These are phyloP conservation scores for Orbilia javanica DNA, from an alignment of 2,329 filamentous ascomycete genomes.

Conservation along the genomic window DNA sequence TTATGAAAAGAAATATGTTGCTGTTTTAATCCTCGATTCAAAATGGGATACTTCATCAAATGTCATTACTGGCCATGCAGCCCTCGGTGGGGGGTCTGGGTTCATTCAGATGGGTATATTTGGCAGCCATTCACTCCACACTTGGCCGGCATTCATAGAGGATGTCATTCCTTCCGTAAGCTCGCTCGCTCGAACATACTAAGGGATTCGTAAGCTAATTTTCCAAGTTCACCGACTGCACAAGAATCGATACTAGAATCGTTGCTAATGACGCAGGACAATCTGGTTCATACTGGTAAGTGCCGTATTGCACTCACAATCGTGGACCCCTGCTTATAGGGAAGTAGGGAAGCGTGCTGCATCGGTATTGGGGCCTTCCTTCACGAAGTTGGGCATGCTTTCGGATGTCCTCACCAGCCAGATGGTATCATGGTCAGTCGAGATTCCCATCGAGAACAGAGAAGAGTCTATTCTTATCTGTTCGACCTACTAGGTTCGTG, in stretches of 20 bases:
- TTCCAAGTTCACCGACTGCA: constrained; percentile 83
- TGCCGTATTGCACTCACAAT: background rate
- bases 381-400: constrained; percentile 88
- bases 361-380: constrained; percentile 85
- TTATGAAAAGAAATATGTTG: constrained; percentile 89
- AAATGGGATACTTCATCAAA: constrained; percentile 83
- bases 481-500: constrained; percentile 45
- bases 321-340: background rate
- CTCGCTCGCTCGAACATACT: background rate
- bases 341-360: constrained; percentile 45
- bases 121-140: constrained; percentile 90
- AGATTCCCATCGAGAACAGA: background rate
- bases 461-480: background rate
- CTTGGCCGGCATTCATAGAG: constrained; percentile 88
- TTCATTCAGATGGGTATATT: constrained; percentile 84
- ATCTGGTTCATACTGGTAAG: constrained; percentile 89
- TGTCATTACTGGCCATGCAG: constrained; percentile 82
- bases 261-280: constrained; percentile 90
- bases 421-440: constrained; percentile 82
- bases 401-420: constrained; percentile 90
- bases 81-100: constrained; percentile 80
- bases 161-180: constrained; percentile 77
- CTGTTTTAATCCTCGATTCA: constrained; percentile 85
- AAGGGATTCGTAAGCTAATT: background rate
- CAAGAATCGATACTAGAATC: constrained; percentile 81